A percentile compares a stretch with the other conserved stretches of the same genome.
Evolutionary conservation across 306 rosid genomes (phyloP).

Genomic region (Oxytropis ochrocephala): DNA sequence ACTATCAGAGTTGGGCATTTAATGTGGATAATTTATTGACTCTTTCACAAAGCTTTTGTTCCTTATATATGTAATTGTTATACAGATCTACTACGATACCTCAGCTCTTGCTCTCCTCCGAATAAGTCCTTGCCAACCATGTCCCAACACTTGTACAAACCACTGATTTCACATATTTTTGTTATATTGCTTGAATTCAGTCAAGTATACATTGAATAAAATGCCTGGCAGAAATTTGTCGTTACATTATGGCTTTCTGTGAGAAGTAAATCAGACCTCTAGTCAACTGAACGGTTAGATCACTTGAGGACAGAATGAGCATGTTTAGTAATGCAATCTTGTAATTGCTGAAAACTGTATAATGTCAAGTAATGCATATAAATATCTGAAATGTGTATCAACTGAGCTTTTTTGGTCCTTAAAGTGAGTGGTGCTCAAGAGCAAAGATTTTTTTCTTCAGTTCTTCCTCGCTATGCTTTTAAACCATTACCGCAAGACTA

Average conservation of each 20-base stretch:
- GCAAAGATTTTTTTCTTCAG: not conserved
- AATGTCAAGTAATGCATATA: not conserved
- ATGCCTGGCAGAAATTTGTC: not conserved
- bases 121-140: conserved; percentile 7
- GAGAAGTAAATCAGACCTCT: not conserved
- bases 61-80: not conserved
- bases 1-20: not conserved
- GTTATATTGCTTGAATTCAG: not conserved
- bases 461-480: not conserved
- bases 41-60: not conserved
- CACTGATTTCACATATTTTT: conserved; percentile 5
- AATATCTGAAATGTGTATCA: conserved; percentile 7
- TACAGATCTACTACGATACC: not conserved
- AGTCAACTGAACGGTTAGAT: not conserved
- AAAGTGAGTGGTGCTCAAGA: not conserved
- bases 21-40: not conserved
- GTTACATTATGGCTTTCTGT: conserved; percentile 5
- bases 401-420: not conserved
- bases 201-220: conserved; percentile 1
- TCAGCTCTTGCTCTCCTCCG: not conserved
- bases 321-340: not conserved
- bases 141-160: not conserved
- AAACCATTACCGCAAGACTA: conserved; percentile 7
- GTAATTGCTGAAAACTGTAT: not conserved
- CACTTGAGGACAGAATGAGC: not conserved